phyloP scores from a whole-genome alignment of 108 stramenopile genomes.

The Pseudonitzschia multiseries region DNA sequence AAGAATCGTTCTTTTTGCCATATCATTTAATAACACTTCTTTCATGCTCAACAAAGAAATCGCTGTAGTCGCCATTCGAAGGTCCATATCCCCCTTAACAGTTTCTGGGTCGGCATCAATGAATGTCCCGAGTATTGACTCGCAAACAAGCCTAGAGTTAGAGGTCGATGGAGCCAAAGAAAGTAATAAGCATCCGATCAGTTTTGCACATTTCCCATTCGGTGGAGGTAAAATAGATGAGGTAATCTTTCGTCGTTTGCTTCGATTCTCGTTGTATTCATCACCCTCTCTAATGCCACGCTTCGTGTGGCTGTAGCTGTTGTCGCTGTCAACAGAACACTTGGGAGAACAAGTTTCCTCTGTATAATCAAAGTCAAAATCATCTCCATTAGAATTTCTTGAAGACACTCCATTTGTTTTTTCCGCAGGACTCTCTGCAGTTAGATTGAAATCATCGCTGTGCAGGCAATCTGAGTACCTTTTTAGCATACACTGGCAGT shows the following conservation, averaged over 20 bases:
- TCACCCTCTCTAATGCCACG: background rate
- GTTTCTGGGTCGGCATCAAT: slow-evolving; percentile 26
- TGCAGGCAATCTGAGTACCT: background rate
- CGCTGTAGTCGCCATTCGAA: slow-evolving; percentile 7
- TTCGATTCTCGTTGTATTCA: background rate
- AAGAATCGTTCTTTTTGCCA: background rate
- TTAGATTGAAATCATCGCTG: background rate
- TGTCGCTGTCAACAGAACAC: background rate
- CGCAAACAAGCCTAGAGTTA: slow-evolving; percentile 28
- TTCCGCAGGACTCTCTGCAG: background rate
- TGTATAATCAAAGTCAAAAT: background rate
- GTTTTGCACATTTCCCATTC: slow-evolving; percentile 14
- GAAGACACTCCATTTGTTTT: background rate
- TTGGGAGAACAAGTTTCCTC: background rate
- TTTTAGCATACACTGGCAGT: slow-evolving; percentile 1
- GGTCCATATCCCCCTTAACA: slow-evolving; percentile 30
- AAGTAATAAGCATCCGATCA: slow-evolving; percentile 14
- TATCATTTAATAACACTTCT: slow-evolving; percentile 11
- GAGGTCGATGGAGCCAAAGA: slow-evolving; percentile 21
- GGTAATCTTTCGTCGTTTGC: slow-evolving; percentile 7
- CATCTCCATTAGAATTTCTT: background rate
- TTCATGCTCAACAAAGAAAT: slow-evolving; percentile 5
- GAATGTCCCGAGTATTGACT: slow-evolving; percentile 27
- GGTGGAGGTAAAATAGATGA: slow-evolving; percentile 5
- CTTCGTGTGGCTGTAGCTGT: background rate